A percentile compares a stretch with the other conserved stretches of the same genome.
phyloP scores from a whole-genome alignment of 2,329 filamentous ascomycete species.

The Aspergillus ochraceus region DNA sequence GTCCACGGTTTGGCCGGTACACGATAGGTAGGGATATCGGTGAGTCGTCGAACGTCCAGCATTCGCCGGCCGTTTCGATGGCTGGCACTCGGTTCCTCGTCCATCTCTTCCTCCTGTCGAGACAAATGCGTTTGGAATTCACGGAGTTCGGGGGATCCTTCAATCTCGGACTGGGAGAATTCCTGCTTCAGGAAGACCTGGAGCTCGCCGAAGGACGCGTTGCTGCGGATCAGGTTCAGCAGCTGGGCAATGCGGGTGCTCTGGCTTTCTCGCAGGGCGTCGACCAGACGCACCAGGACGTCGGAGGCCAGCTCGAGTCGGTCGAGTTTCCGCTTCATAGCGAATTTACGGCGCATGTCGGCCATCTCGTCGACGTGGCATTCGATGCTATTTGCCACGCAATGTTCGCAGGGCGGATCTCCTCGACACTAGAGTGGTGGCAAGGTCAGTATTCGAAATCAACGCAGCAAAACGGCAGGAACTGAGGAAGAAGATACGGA shows the following conservation, averaged over 20 bases:
- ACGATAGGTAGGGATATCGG: constrained; percentile 24
- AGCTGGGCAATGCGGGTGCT: constrained; percentile 20
- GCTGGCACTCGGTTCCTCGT: neutral
- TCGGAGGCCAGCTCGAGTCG: constrained; percentile 19
- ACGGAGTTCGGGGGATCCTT: constrained; percentile 15
- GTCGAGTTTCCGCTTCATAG: constrained; percentile 25
- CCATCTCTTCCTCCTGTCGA: constrained; percentile 10
- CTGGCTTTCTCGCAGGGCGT: constrained; percentile 21
- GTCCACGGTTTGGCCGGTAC: constrained; percentile 36
- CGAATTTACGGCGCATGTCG: constrained; percentile 29
- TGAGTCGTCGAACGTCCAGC: constrained; percentile 26
- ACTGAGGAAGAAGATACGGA: neutral
- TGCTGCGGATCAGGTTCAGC: constrained; percentile 27
- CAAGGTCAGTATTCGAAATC: neutral
- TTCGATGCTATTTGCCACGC: constrained; percentile 25
- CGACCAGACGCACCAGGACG: constrained; percentile 17
- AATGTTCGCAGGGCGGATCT: constrained; percentile 28
- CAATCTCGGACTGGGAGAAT: constrained; percentile 15
- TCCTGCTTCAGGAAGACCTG: constrained; percentile 18
- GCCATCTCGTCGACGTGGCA: constrained; percentile 28
- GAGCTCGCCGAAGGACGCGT: constrained; percentile 25
- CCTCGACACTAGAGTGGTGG: constrained; percentile 24
- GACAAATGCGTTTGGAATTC: constrained; percentile 15
- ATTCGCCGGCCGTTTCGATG: constrained; percentile 13
- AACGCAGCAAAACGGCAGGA: neutral